Conservation (phyloP, 208 protist genomes). For the Crithidia acanthocephali region DNA sequence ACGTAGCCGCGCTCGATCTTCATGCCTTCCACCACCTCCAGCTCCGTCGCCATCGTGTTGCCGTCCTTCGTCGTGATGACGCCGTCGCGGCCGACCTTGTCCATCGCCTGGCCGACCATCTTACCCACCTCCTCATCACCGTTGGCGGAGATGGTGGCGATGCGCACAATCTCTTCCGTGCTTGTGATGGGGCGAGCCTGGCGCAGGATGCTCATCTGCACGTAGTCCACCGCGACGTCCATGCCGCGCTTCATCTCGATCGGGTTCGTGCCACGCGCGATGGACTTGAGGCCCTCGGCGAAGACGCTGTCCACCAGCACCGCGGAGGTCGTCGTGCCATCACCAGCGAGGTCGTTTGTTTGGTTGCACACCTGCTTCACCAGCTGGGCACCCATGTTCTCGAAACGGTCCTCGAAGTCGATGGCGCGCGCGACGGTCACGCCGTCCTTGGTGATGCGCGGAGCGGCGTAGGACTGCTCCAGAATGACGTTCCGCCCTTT, state of each 20-base stretch:
- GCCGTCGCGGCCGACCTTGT: conserved; percentile 99
- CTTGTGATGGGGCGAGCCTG: conserved; percentile 95
- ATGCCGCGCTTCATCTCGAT: conserved; percentile 99
- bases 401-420: conserved; percentile 97
- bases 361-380: conserved; percentile 97
- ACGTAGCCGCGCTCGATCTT: conserved; percentile 98
- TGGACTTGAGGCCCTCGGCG: conserved; percentile 96
- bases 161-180: conserved; percentile 96
- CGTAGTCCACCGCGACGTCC: conserved; percentile 94
- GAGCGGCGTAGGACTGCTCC: conserved; percentile 97
- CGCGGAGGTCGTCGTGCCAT: conserved; percentile 99
- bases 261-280: conserved; percentile 99
- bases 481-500: conserved; percentile 99
- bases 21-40: conserved; percentile 99
- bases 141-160: conserved; percentile 99
- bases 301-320: conserved; percentile 99
- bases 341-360: conserved; percentile 98
- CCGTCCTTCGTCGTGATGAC: conserved; percentile 99
- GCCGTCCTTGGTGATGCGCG: conserved; percentile 99
- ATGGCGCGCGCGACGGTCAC: conserved; percentile 99
- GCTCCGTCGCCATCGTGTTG: conserved; percentile 97
- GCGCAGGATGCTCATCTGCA: conserved; percentile 89
- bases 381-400: conserved; percentile 99
- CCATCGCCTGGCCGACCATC: conserved; percentile 98
- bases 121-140: conserved; percentile 98